Conservation (phyloP, 371 early-diverging fungal species). For the Saksenaea vasiformis region DNA sequence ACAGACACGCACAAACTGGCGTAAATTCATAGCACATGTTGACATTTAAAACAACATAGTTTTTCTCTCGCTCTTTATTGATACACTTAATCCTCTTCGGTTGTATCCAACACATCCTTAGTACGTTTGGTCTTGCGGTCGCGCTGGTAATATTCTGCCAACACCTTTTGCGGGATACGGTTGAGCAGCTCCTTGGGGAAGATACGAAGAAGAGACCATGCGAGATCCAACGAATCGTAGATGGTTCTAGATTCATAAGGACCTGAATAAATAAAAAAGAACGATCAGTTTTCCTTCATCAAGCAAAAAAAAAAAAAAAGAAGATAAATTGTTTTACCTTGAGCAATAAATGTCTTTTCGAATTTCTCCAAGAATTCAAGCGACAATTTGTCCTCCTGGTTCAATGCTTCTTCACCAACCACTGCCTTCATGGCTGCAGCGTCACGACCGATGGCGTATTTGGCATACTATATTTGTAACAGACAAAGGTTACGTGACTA, state of each 20-base stretch:
- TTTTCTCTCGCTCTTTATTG: neutral
- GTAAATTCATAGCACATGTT: conserved; percentile 37
- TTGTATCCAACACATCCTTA: conserved; percentile 52
- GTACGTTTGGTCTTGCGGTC: conserved; percentile 66
- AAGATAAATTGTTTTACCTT: conserved; percentile 65
- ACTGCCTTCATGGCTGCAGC: conserved; percentile 99
- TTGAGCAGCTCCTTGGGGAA: conserved; percentile 99
- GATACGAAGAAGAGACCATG: conserved; percentile 98
- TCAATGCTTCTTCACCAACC: conserved; percentile 99
- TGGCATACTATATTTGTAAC: conserved; percentile 84
- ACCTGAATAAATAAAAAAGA: conserved; percentile 40
- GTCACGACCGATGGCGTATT: conserved; percentile 99
- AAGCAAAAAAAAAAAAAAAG: neutral
- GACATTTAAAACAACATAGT: neutral
- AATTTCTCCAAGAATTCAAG: conserved; percentile 99
- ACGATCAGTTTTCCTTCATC: neutral
- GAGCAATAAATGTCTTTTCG: conserved; percentile 97
- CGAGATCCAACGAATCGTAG: conserved; percentile 96
- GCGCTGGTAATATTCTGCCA: conserved; percentile 95
- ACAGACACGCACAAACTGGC: conserved; percentile 64
- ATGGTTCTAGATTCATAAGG: conserved; percentile 96
- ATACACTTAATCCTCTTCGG: conserved; percentile 35
- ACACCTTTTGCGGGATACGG: conserved; percentile 97
- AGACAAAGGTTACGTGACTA: neutral
- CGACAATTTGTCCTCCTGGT: conserved; percentile 97